Conservation (phyloP, 495 filamentous ascomycete genomes). For the Apiosordaria backusii region DNA sequence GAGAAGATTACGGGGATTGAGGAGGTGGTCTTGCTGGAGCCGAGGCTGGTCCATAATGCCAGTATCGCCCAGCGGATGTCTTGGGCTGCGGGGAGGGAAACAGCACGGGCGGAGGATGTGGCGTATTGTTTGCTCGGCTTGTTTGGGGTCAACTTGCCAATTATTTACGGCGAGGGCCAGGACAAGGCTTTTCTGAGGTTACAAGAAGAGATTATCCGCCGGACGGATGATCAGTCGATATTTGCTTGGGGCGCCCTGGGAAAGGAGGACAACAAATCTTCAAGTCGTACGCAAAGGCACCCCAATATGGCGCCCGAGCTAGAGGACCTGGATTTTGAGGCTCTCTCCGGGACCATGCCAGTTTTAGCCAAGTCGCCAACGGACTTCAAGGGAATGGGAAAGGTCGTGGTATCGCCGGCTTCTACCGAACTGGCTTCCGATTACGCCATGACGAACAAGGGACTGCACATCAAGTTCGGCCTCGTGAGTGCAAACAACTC, state of each 20-base stretch:
- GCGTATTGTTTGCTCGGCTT: slow-evolving; percentile 40
- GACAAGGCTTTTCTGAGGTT: slow-evolving; percentile 34
- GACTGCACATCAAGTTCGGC: slow-evolving; percentile 21
- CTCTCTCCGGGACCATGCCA: slow-evolving; percentile 10
- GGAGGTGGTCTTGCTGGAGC: slow-evolving; percentile 19
- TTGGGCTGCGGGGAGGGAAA: slow-evolving; percentile 34
- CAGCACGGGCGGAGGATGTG: slow-evolving; percentile 34
- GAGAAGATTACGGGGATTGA: slow-evolving; percentile 23
- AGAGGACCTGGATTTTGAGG: slow-evolving; percentile 18
- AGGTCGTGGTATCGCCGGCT: slow-evolving; percentile 11
- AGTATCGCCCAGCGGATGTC: slow-evolving; percentile 30
- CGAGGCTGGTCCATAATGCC: slow-evolving; percentile 16
- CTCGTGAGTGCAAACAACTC: slow-evolving; percentile 10
- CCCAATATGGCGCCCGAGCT: background rate
- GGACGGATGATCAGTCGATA: slow-evolving; percentile 28
- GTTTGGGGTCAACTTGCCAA: slow-evolving; percentile 33
- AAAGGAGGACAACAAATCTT: background rate
- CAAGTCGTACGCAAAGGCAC: background rate
- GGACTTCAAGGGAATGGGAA: slow-evolving; percentile 20
- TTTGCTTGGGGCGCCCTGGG: slow-evolving; percentile 28
- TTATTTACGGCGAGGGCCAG: slow-evolving; percentile 37
- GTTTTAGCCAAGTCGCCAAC: slow-evolving; percentile 19
- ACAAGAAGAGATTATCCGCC: slow-evolving; percentile 32
- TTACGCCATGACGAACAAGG: slow-evolving; percentile 29
- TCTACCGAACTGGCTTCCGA: slow-evolving; percentile 6